Conservation (phyloP, 805 yeast genomes). For the Hanseniaspora thailandica region DNA sequence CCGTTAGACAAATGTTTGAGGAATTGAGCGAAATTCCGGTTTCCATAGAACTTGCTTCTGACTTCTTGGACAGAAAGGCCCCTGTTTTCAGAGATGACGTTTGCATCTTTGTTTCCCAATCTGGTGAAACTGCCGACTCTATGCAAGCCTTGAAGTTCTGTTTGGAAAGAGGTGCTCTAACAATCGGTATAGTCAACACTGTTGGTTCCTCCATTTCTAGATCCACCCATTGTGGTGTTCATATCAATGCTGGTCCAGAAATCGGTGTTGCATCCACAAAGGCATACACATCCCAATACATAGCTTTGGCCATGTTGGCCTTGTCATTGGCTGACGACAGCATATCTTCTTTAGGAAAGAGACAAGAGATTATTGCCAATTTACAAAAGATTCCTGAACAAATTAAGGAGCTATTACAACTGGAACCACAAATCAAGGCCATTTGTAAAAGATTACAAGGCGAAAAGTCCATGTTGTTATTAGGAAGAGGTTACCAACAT, state of each 20-base stretch:
- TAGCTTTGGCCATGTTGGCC: constrained; percentile 94
- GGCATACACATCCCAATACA: constrained; percentile 96
- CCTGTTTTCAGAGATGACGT: constrained; percentile 99
- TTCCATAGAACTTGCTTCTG: constrained; percentile 84
- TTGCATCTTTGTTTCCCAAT: constrained; percentile 93
- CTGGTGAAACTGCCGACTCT: constrained; percentile 98
- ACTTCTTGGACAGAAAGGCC: constrained; percentile 82
- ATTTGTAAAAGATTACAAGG: constrained; percentile 64
- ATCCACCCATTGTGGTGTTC: constrained; percentile 98
- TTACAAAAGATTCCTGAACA: constrained; percentile 74
- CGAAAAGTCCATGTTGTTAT: constrained; percentile 75
- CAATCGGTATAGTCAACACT: constrained; percentile 93
- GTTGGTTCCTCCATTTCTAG: constrained; percentile 97
- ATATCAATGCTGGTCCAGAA: constrained; percentile 98
- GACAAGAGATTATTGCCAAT: constrained; percentile 75
- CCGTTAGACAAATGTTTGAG: constrained; percentile 91
- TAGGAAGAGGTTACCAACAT: constrained; percentile 95
- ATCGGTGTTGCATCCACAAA: constrained; percentile 98
- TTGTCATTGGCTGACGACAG: constrained; percentile 88
- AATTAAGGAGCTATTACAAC: constrained; percentile 60
- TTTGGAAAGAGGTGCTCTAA: constrained; percentile 90
- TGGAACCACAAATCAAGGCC: constrained; percentile 61
- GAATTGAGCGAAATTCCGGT: constrained; percentile 94
- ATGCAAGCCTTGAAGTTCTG: constrained; percentile 91
- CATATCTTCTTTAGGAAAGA: constrained; percentile 63